Evolutionary conservation across 2,329 filamentous ascomycete genomes (phyloP).

Genomic region (Curvularia spicifera): DNA sequence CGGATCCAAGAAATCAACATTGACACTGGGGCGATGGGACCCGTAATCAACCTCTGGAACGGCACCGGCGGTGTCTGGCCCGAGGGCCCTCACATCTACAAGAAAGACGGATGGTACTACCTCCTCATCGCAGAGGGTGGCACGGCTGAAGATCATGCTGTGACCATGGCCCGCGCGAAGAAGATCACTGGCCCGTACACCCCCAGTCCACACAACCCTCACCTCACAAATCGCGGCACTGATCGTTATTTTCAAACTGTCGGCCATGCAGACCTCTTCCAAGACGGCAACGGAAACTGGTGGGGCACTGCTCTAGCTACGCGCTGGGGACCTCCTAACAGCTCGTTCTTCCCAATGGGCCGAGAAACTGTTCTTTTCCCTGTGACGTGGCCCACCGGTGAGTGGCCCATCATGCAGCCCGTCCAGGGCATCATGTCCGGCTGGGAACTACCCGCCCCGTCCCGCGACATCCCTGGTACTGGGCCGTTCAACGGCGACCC

Average conservation of each 20-base stretch:
- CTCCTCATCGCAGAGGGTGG: conserved; percentile 45
- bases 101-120: conserved; percentile 45
- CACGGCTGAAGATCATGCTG: conserved; percentile 42
- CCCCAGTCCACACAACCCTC: conserved; percentile 43
- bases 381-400: conserved; percentile 32
- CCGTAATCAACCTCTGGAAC: conserved; percentile 33
- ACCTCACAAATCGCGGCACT: conserved; percentile 46
- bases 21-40: conserved; percentile 37
- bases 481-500: conserved; percentile 51
- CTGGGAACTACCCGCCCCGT: conserved; percentile 45
- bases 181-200: conserved; percentile 48
- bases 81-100: conserved; percentile 50
- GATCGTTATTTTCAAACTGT: conserved; percentile 45
- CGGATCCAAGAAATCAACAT: conserved; percentile 40
- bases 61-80: conserved; percentile 34
- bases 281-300: conserved; percentile 32
- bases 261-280: conserved; percentile 40
- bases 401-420: conserved; percentile 55
- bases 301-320: conserved; percentile 37
- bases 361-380: conserved; percentile 35
- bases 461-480: conserved; percentile 45
- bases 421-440: conserved; percentile 56
- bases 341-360: conserved; percentile 32
- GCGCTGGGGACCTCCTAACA: conserved; percentile 21
- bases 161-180: conserved; percentile 46